Percentiles rank a stretch among this genome's conserved stretches.
phyloP scores from a whole-genome alignment of 2,329 filamentous ascomycete genomes.

The Xylaria arbuscula region DNA sequence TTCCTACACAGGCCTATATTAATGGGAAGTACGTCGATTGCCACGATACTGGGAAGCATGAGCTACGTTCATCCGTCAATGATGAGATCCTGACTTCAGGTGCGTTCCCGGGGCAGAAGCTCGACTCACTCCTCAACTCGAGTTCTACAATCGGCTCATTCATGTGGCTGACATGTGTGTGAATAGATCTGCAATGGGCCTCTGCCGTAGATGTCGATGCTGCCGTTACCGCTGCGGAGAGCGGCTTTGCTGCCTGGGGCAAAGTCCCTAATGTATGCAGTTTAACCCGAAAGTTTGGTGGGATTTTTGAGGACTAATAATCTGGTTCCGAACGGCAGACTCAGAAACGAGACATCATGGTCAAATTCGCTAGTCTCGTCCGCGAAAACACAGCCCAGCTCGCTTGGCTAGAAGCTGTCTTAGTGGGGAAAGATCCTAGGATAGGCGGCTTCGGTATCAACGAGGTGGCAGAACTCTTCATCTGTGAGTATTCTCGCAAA shows the following conservation, averaged over 20 bases:
- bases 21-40: slow-evolving; percentile 36
- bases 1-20: slow-evolving; percentile 35
- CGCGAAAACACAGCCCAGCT: slow-evolving; percentile 30
- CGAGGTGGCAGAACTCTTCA: slow-evolving; percentile 33
- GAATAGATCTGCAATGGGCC: slow-evolving; percentile 39
- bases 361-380: slow-evolving; percentile 32
- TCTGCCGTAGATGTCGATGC: slow-evolving; percentile 43
- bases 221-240: slow-evolving; percentile 43
- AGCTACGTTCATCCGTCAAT: slow-evolving; percentile 35
- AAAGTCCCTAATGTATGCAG: slow-evolving; percentile 42
- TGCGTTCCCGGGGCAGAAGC: slow-evolving; percentile 8
- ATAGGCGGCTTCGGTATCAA: slow-evolving; percentile 31
- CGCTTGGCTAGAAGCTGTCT: slow-evolving; percentile 35
- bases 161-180: slow-evolving; percentile 8
- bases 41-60: slow-evolving; percentile 25
- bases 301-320: slow-evolving; percentile 28
- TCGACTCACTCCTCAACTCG: neutral
- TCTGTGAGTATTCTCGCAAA: slow-evolving; percentile 20
- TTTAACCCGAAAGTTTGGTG: slow-evolving; percentile 19
- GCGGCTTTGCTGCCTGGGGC: slow-evolving; percentile 42
- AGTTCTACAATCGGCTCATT: neutral
- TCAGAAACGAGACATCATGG: slow-evolving; percentile 35
- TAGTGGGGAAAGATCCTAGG: slow-evolving; percentile 33
- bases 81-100: slow-evolving; percentile 36
- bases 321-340: slow-evolving; percentile 11